Evolutionary conservation across 371 early-diverging fungal genomes (phyloP).

Genomic region (Smittium culicis): DNA sequence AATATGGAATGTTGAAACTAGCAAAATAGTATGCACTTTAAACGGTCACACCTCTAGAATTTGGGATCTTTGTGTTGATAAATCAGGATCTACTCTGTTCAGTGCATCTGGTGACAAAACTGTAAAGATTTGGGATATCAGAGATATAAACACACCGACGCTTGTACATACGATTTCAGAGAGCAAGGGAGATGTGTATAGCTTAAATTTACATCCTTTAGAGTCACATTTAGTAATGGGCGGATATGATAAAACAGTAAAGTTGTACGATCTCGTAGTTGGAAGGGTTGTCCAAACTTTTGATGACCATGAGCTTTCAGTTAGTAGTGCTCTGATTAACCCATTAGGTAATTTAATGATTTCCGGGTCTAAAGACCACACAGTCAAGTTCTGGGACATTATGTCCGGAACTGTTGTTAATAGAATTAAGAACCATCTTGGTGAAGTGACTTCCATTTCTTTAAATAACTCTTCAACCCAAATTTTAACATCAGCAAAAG

Average conservation of each 20-base stretch:
- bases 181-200: conserved; percentile 72
- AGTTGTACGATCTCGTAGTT: conserved; percentile 70
- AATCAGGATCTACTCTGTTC: too few species aligned
- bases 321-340: conserved; percentile 69
- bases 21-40: too few species aligned
- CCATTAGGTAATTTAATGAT: conserved; percentile 86
- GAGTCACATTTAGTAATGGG: conserved; percentile 69
- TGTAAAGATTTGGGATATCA: too few species aligned
- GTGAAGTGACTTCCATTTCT: conserved; percentile 74
- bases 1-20: too few species aligned
- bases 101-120: too few species aligned
- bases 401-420: conserved; percentile 84
- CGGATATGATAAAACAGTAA: conserved; percentile 84
- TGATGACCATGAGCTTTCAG: conserved; percentile 68
- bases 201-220: conserved; percentile 69
- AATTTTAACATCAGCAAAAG: conserved; percentile 78
- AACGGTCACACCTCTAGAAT: too few species aligned
- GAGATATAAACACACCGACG: too few species aligned
- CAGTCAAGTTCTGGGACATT: conserved; percentile 93
- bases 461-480: conserved; percentile 70
- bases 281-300: conserved; percentile 71
- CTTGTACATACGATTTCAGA: too few species aligned
- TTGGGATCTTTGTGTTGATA: too few species aligned
- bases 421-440: conserved; percentile 81
- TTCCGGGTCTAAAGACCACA: conserved; percentile 84